A percentile compares a stretch with the other conserved stretches of the same genome.
phyloP scores from a whole-genome alignment of 148 eudicot species.

The Spergularia bocconei region DNA sequence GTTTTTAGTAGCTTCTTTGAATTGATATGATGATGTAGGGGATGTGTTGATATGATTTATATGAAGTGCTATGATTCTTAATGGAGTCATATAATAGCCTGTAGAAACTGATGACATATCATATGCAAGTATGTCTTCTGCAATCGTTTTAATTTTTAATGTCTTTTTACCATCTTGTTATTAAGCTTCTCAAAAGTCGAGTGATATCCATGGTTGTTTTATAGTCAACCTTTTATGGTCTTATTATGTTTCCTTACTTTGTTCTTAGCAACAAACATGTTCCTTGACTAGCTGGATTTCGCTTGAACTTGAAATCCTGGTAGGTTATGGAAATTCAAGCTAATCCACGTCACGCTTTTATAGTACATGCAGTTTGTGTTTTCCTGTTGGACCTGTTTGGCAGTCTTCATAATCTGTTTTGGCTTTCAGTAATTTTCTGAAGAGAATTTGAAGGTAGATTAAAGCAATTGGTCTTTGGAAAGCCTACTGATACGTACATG shows the following conservation, averaged over 20 bases:
- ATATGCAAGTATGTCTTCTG: not conserved
- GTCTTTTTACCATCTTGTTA: not conserved
- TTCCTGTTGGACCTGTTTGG: conserved; percentile 5
- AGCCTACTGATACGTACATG: conserved; percentile 34
- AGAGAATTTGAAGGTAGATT: conserved; percentile 29
- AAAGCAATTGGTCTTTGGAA: conserved; percentile 24
- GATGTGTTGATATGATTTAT: not conserved
- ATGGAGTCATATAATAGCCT: not conserved
- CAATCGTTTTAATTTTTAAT: not conserved
- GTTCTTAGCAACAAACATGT: not conserved
- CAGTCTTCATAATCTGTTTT: conserved; percentile 18
- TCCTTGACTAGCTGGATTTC: not conserved
- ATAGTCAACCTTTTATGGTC: too few species aligned
- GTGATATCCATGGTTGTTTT: too few species aligned
- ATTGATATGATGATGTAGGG: not conserved
- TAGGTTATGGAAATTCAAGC: not conserved
- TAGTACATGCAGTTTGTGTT: conserved; percentile 6
- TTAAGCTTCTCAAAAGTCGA: not conserved
- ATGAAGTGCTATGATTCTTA: not conserved
- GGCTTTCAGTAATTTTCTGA: conserved; percentile 25
- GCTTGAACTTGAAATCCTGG: not conserved
- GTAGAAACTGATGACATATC: not conserved
- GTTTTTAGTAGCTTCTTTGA: not conserved
- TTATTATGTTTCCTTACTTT: too few species aligned
- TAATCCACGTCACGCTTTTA: not conserved